Evolutionary conservation across 176 grass and related monocot genomes (phyloP), one percentile per base, ranked within the genome.

Genomic region (Pontederia crassipes): DNA sequence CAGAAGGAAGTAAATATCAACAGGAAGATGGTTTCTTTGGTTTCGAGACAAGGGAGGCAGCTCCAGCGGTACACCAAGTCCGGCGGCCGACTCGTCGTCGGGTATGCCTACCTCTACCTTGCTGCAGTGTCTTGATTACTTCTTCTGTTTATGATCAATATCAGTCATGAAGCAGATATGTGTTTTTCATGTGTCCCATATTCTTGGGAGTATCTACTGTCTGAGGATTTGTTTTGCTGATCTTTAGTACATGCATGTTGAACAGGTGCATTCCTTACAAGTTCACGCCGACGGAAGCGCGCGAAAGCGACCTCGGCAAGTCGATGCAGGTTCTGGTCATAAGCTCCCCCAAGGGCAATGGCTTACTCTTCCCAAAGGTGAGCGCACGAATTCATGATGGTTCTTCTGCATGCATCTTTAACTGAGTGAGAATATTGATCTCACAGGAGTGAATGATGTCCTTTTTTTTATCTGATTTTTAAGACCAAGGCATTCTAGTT

Each of bases 261-360:
- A 1, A 8, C 17, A 70, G 67, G 45, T 70, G 67, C 67, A 70
- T 70, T 70, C 68, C 68, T 1, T 70, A 70, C 55, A 70, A 70
- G 24, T 70, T 70, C 52, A 58, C 8, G 2, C 10, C 40, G 67
- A 17, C 67, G 13, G 20, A 6, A n/a, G 27, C 15, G 15, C 20
- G 29, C 15, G 28, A 8, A 3, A 40, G 24, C 7, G 68, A 70
- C 24, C 16, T 27, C 12, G 40, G 28, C 48, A 10, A 58, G 18
- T 20, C 54, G 12, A 10, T 70, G 45, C 45, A 70, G 55, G 55
- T 70, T 46, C 68, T 70, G 8, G 67, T 70, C 45, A 56, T 70
- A 6, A 70, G 54, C 26, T 70, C 67, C 10, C 54, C 29, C 4
- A 70, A 70, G 28, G 68, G 68, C 47, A 58, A 58, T 49, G 68